Conservation (phyloP, 768 basidiomycete genomes). For the Strobilomyces confusus region DNA sequence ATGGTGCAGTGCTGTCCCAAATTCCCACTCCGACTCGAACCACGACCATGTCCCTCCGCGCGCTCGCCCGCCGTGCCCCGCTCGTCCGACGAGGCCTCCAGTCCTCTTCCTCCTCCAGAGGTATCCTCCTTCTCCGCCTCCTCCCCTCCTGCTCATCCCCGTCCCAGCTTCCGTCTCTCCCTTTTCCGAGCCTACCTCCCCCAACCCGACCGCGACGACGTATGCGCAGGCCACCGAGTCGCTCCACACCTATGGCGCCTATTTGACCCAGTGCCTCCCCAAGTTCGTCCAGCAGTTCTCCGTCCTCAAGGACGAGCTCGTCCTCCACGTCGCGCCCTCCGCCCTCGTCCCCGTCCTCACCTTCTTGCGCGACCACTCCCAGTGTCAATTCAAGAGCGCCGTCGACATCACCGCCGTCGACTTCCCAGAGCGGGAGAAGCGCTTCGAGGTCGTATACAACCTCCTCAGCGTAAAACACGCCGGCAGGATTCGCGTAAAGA, state of each 20-base stretch:
- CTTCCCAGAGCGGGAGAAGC: constrained; percentile 86
- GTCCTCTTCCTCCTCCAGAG: constrained; percentile 45
- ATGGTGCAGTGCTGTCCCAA: constrained; percentile 22
- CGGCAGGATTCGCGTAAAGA: constrained; percentile 93
- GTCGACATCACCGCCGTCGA: constrained; percentile 97
- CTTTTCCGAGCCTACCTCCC: constrained; percentile 85
- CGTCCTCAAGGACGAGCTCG: constrained; percentile 92
- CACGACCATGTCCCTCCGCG: constrained; percentile 38
- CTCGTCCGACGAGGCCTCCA: constrained; percentile 42
- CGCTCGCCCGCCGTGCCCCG: constrained; percentile 23
- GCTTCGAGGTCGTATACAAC: constrained; percentile 98
- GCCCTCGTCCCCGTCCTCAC: constrained; percentile 81
- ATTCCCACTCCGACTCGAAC: constrained; percentile 27
- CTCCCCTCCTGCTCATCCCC: constrained; percentile 8
- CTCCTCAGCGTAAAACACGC: constrained; percentile 75
- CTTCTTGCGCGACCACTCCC: constrained; percentile 92
- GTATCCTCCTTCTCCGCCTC: constrained; percentile 26
- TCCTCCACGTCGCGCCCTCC: constrained; percentile 80
- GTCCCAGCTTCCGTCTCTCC: constrained; percentile 64
- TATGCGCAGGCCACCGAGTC: constrained; percentile 71
- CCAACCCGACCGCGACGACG: constrained; percentile 74
- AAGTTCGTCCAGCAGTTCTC: constrained; percentile 99
- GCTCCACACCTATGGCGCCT: constrained; percentile 90
- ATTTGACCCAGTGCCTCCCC: constrained; percentile 88
- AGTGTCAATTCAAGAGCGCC: constrained; percentile 88